Evolutionary conservation across 148 eudicot species (phyloP).

Genomic region (Fagopyrum homotropicum): DNA sequence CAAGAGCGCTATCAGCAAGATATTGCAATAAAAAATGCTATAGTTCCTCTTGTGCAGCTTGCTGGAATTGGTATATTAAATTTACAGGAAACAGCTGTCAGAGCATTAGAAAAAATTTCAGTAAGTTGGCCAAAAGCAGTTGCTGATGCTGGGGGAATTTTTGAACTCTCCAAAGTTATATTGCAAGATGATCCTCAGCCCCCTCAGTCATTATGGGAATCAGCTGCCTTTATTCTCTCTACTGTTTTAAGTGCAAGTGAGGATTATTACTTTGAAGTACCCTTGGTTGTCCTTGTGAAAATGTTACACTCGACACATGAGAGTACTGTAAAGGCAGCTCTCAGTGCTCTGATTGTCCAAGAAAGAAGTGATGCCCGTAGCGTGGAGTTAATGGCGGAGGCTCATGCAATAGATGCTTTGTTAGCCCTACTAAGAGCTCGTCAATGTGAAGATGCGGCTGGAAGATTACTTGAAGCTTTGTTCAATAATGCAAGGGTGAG

Average conservation of each 20-base stretch:
- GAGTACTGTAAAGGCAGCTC: slow-evolving; percentile 44
- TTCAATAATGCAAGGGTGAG: slow-evolving; percentile 56
- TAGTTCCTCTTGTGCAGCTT: slow-evolving; percentile 71
- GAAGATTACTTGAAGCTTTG: slow-evolving; percentile 61
- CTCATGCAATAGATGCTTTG: slow-evolving; percentile 67
- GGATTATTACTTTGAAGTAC: slow-evolving; percentile 56
- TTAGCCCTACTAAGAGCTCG: slow-evolving; percentile 56
- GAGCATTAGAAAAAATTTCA: slow-evolving; percentile 60
- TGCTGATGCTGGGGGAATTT: slow-evolving; percentile 71
- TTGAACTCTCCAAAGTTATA: slow-evolving; percentile 70
- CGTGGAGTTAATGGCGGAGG: slow-evolving; percentile 67
- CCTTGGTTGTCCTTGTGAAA: slow-evolving; percentile 62
- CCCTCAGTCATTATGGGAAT: slow-evolving; percentile 65
- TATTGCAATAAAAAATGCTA: slow-evolving; percentile 52
- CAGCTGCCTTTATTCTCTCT: slow-evolving; percentile 59
- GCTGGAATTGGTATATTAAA: slow-evolving; percentile 59
- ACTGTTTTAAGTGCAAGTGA: slow-evolving; percentile 42
- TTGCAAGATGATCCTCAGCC: slow-evolving; percentile 70
- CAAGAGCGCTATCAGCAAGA: slow-evolving; percentile 77
- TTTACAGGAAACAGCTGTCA: slow-evolving; percentile 71
- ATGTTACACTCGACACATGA: slow-evolving; percentile 54
- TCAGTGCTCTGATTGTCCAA: slow-evolving; percentile 49
- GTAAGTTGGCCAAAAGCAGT: slow-evolving; percentile 71
- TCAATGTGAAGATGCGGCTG: slow-evolving; percentile 70
- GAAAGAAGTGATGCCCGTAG: slow-evolving; percentile 50